Evolutionary conservation across 306 rosid species (phyloP).

Genomic region (Cicer arietinum): DNA sequence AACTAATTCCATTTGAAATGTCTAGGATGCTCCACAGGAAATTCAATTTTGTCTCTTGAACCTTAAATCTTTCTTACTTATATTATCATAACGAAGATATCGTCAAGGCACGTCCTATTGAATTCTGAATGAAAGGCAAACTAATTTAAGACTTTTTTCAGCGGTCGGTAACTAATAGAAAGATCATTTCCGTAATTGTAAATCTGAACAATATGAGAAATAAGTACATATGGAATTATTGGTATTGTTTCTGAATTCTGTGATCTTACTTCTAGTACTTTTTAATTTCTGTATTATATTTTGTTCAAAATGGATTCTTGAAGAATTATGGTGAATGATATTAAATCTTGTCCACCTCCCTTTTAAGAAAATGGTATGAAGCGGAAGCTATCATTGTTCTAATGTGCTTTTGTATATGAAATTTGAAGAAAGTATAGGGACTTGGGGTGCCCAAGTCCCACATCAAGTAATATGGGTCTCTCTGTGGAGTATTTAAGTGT

Average conservation of each 20-base stretch:
- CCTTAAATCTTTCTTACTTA: not conserved
- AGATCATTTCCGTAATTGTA: too few species aligned
- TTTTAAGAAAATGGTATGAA: not conserved
- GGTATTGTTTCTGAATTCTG: not conserved
- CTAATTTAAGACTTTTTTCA: too few species aligned
- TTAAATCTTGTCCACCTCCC: not conserved
- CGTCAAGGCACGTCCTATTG: too few species aligned
- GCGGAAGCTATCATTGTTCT: not conserved
- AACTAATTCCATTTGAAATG: not conserved
- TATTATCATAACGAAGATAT: too few species aligned
- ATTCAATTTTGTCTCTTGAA: not conserved
- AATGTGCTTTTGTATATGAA: slow-evolving; percentile 1
- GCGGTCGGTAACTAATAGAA: too few species aligned
- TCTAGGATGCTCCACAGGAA: slow-evolving; percentile 1
- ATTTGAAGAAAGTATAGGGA: slow-evolving; percentile 13
- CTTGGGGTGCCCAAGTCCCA: too few species aligned
- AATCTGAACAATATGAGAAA: too few species aligned
- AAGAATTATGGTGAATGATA: not conserved
- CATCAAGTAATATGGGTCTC: too few species aligned
- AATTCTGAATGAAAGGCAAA: too few species aligned
- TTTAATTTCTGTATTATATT: not conserved
- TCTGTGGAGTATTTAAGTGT: too few species aligned
- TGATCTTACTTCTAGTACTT: not conserved
- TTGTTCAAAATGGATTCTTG: not conserved
- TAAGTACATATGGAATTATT: not conserved